Base-by-base conservation (phyloP, 176 grass and related monocot species). In the maize (Zea mays) region DNA sequence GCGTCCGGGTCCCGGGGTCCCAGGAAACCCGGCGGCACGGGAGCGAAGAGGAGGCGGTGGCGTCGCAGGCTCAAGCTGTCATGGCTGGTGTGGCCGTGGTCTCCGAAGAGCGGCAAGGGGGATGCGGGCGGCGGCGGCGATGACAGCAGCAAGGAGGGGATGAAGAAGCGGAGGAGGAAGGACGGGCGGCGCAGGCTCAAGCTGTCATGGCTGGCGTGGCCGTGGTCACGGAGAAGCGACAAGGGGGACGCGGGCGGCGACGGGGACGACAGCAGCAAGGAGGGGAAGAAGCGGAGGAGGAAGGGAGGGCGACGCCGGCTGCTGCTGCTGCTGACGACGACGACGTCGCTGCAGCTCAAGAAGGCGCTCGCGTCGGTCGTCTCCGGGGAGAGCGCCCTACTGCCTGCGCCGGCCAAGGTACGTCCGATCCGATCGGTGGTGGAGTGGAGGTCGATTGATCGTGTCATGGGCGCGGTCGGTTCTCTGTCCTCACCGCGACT, bases 271-370 rank as follows among this genome's bases (percentile, higher is more conserved):
- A 8, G 5, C 7, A 10, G 5, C 17, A 10, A 36, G 3, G 10
- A 33, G 40, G 13, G 4, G 46, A 13, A 9, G 47, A n/a, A 40
- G 44, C 44, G 60, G 75, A 78, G 45, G 10, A 19, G 7, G 54
- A 3, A n/a, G 5, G 40, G 40, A 2, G 35, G 36, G 10, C 9
- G 76, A 62, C 47, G 17, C 27, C 27, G 27, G 27, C 27, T 27
- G 27, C 27, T 27, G 76, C 47, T 67, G 62, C 7, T 79, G n/a
- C 36, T 79, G 76, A 48, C 67, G 62, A 48, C 67, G 46, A 79
- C 49, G 76, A 40, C 76, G 48, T 79, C 76, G 76, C 21, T 79
- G 76, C 76, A 67, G 76, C 36, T n/a, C 47, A 78, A 54, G 62
- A 67, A 78, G 17, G 76, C 76, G 62, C 62, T 67, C 36, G 48